Evolutionary conservation across 1,139 yeast genomes (phyloP).

Genomic region (Waltiozyma sp.): DNA sequence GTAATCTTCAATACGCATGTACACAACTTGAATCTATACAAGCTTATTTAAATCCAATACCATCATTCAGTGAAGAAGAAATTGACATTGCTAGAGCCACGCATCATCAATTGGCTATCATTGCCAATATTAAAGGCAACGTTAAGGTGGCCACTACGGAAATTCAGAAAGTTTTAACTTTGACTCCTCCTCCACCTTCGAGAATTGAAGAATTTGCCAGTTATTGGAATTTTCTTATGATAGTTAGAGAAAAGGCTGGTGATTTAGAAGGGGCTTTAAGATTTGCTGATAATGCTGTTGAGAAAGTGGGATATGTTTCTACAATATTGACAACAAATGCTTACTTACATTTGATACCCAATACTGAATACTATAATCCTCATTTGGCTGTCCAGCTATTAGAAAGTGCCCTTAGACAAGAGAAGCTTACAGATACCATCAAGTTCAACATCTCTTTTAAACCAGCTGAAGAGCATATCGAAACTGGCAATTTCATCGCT

Average conservation of each 20-base stretch:
- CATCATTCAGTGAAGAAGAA: conserved; percentile 18
- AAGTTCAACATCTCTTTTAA: background rate
- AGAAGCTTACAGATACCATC: conserved; percentile 9
- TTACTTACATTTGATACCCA: conserved; percentile 27
- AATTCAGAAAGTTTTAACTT: conserved; percentile 35
- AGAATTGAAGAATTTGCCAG: conserved; percentile 36
- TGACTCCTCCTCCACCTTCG: conserved; percentile 38
- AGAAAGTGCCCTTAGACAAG: conserved; percentile 26
- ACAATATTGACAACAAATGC: conserved; percentile 37
- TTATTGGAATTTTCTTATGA: conserved; percentile 41
- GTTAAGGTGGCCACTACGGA: conserved; percentile 37
- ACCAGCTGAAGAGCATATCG: conserved; percentile 9
- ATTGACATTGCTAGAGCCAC: conserved; percentile 39
- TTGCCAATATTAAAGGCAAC: conserved; percentile 41
- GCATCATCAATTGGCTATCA: conserved; percentile 43
- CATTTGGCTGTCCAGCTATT: conserved; percentile 28
- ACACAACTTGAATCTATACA: conserved; percentile 35
- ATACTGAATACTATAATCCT: conserved; percentile 22
- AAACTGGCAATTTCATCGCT: conserved; percentile 41
- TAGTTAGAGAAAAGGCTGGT: conserved; percentile 38
- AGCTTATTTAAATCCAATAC: conserved; percentile 28
- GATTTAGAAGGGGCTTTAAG: conserved; percentile 36
- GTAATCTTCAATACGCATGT: conserved; percentile 34
- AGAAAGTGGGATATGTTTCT: conserved; percentile 33
- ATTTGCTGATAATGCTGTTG: conserved; percentile 37